phyloP scores from a whole-genome alignment of 768 basidiomycete genomes.

The Phanerochaete sordida region DNA sequence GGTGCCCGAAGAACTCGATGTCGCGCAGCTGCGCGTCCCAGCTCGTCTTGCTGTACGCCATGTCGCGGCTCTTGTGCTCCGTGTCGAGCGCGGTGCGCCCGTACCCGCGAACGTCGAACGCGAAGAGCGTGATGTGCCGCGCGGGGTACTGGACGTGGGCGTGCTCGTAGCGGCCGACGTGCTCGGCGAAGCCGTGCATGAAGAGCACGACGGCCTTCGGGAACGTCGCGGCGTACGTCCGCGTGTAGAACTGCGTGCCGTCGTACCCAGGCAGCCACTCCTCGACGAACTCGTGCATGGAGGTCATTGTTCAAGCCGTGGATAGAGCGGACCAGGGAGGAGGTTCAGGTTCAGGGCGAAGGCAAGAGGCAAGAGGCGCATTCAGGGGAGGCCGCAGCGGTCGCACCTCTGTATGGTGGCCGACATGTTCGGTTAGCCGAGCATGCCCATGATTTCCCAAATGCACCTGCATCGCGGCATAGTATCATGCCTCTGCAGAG shows the following conservation, averaged over 20 bases:
- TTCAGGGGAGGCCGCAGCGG: neutral
- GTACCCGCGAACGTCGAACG: constrained; percentile 79
- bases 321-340: neutral
- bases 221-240: constrained; percentile 46
- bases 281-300: constrained; percentile 20
- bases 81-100: constrained; percentile 68
- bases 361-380: neutral
- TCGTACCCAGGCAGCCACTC: constrained; percentile 61
- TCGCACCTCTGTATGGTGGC: too few species aligned
- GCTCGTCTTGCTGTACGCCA: constrained; percentile 62
- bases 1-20: constrained; percentile 62
- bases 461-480: too few species aligned
- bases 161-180: constrained; percentile 67
- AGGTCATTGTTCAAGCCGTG: neutral
- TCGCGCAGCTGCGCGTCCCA: constrained; percentile 62
- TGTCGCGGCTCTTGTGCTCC: constrained; percentile 48
- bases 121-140: constrained; percentile 59
- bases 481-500: too few species aligned
- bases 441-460: too few species aligned
- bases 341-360: neutral
- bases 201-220: constrained; percentile 61
- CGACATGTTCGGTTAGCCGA: neutral
- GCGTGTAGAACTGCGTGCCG: constrained; percentile 63
- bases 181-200: constrained; percentile 77
- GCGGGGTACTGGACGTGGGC: constrained; percentile 54